Percentiles rank a stretch among this genome's conserved stretches.
These are phyloP conservation scores for Metschnikowia peoriensis DNA, from an alignment of 805 yeast species.

Conservation along the genomic window DNA sequence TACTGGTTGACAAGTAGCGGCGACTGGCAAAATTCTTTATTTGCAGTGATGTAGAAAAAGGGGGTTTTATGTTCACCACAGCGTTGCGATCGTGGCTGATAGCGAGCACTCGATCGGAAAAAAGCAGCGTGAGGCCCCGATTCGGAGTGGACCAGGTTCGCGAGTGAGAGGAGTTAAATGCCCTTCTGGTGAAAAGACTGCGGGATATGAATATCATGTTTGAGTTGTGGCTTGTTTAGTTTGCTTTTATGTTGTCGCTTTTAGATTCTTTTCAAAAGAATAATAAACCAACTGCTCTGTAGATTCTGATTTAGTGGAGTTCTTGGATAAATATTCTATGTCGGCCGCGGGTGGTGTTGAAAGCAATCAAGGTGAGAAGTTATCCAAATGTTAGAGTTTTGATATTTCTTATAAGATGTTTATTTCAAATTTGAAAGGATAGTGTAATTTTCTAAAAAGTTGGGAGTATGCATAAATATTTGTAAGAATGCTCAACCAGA, in stretches of 20 bases:
- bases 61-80: neutral
- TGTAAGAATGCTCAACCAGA: neutral
- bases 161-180: slow-evolving; percentile 1
- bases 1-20: neutral
- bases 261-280: neutral
- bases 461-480: no score
- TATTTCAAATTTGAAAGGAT: no score
- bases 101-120: slow-evolving; percentile 3
- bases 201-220: neutral
- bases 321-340: neutral
- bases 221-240: neutral
- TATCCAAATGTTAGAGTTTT: no score
- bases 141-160: neutral
- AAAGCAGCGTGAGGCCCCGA: slow-evolving; percentile 6
- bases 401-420: no score
- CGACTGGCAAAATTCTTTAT: neutral
- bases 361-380: neutral
- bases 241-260: neutral
- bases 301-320: neutral
- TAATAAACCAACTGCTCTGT: neutral
- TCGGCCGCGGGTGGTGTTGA: neutral
- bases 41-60: neutral
- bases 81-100: neutral
- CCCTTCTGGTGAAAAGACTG: neutral
- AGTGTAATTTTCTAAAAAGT: no score